Evolutionary conservation across 768 basidiomycete species (phyloP), one percentile per base, ranked within the genome.

Genomic region (Lactarius sanguifluus): DNA sequence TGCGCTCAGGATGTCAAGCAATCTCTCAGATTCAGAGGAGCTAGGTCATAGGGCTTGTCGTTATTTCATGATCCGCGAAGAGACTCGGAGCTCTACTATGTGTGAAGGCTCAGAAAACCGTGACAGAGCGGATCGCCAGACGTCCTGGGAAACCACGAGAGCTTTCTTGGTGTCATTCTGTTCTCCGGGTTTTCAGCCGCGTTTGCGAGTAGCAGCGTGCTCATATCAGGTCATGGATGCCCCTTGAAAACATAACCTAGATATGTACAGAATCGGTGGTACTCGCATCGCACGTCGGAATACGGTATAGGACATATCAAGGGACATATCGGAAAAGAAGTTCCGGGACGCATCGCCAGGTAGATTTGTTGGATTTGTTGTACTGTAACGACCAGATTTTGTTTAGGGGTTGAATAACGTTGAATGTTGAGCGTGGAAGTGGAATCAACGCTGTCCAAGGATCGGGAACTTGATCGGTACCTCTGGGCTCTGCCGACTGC

Each of bases 1-100:
- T 38, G 12, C 36, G 0, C 36, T 38, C 36, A 38, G 36, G 36
- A 5, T 38, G 12, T 55, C 47, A 63, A 2, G 69, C 60, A 15
- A 71, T 65, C 59, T 71, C 69, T 30, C 67, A 10, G 30, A 7
- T 6, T 32, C 6, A 38, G 36, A 38, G 12, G 36, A 38, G 36
- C 36, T 64, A 67, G 10, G 32, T 45, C 15, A 71, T 45, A 1
- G 52, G 56, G 15, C 30, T 43, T 10, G 69, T 62, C 15, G 71
- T 71, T 9, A 71, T 71, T 15, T 70, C 71, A 38, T 68, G 69
- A 12, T 71, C 72, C 5, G 5, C 70, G 58, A 1, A 71, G 34
- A 32, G 15, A n/a, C n/a, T n/a, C n/a, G n/a, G n/a, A 18, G 36
- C 36, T 38, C 36, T 38, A 38, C 36, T 38, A 38, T 12, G 36